Conservation (phyloP, 2,329 filamentous ascomycete genomes). For the Periconia sp. region DNA sequence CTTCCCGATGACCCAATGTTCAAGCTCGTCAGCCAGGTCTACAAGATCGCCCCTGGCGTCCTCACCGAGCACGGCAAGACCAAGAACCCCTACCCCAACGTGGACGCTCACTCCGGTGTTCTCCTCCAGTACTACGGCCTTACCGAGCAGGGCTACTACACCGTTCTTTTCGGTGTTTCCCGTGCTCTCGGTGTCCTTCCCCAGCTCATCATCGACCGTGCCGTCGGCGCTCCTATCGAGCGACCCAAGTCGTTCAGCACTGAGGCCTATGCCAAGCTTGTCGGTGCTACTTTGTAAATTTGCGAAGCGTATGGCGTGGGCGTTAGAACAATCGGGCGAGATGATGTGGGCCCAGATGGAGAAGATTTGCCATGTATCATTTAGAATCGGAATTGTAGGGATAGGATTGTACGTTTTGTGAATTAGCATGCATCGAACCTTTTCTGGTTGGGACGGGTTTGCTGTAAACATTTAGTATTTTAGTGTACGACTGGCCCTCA, state of each 20-base stretch:
- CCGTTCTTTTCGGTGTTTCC: conserved; percentile 97
- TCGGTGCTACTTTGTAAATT: conserved; percentile 81
- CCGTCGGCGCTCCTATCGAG: conserved; percentile 95
- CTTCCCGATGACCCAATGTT: conserved; percentile 98
- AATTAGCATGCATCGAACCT: conserved; percentile 25
- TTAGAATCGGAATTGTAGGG: conserved; percentile 39
- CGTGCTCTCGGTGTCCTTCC: conserved; percentile 97
- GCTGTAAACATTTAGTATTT: conserved; percentile 31
- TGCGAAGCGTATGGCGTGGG: conserved; percentile 3
- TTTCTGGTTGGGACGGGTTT: conserved; percentile 20
- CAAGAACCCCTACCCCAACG: conserved; percentile 99
- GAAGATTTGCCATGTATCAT: conserved; percentile 35
- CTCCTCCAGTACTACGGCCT: conserved; percentile 99
- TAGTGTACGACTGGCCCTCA: conserved; percentile 10
- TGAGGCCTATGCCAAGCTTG: conserved; percentile 92
- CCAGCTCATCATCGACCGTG: conserved; percentile 99
- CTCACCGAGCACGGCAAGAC: conserved; percentile 99
- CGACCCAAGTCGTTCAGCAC: conserved; percentile 99
- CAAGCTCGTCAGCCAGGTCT: conserved; percentile 99
- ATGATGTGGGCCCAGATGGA: conserved; percentile 18
- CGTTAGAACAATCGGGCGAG: conserved; percentile 14
- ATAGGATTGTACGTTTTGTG: conserved; percentile 30
- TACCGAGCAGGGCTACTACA: conserved; percentile 99
- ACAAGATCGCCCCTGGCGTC: conserved; percentile 98
- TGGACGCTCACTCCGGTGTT: conserved; percentile 98